A percentile compares a stretch with the other conserved stretches of the same genome.
phyloP scores from a whole-genome alignment of 2,329 filamentous ascomycete species.

The Exutisphaerella laricina region DNA sequence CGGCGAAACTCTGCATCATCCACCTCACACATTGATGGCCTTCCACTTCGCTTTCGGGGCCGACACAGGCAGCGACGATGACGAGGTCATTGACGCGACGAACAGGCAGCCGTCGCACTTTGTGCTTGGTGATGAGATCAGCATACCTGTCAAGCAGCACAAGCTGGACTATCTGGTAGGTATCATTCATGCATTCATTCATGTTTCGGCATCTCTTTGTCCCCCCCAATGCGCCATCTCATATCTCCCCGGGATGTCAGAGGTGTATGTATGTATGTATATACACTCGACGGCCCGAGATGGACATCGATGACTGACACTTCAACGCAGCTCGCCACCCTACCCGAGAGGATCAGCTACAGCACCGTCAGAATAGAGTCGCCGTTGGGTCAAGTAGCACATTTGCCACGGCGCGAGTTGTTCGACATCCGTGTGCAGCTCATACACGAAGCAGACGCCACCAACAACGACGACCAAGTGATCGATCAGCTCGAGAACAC shows the following conservation, averaged over 20 bases:
- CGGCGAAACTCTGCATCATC: no score
- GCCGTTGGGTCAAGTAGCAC: conserved; percentile 50
- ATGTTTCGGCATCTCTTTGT: not conserved
- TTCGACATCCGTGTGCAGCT: conserved; percentile 78
- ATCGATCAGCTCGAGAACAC: conserved; percentile 61
- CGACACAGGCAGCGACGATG: conserved; percentile 52
- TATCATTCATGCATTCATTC: conserved; percentile 24
- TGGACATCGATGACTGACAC: conserved; percentile 9
- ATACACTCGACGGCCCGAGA: no score
- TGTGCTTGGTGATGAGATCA: conserved; percentile 2
- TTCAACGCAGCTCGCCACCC: conserved; percentile 44
- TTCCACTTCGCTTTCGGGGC: conserved; percentile 57
- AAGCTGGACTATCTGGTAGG: conserved; percentile 45
- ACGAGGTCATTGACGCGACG: conserved; percentile 20
- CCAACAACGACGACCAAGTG: conserved; percentile 39
- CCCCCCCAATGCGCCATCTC: no score
- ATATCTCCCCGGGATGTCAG: no score
- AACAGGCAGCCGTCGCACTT: not conserved
- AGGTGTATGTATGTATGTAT: no score
- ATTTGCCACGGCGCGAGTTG: conserved; percentile 66
- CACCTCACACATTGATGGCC: no score
- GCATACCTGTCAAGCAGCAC: conserved; percentile 31
- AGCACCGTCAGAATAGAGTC: conserved; percentile 55
- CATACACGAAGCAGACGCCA: conserved; percentile 59
- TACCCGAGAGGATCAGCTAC: conserved; percentile 72